Evolutionary conservation across 2,329 filamentous ascomycete species (phyloP).

Genomic region (Dothistroma pini): DNA sequence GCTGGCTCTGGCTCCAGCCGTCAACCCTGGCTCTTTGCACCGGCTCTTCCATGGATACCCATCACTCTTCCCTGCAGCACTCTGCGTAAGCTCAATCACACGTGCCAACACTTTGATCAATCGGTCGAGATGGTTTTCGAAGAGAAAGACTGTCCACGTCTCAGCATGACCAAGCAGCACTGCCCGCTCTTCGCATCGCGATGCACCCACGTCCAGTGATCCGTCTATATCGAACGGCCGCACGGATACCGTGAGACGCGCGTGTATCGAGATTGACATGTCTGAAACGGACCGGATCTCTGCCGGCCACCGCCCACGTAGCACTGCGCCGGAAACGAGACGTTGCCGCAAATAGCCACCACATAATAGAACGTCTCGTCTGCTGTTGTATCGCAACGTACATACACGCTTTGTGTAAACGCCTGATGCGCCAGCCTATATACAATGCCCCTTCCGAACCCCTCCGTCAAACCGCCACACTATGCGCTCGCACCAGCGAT

Average conservation of each 20-base stretch:
- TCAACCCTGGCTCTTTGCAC: neutral
- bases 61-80: neutral
- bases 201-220: neutral
- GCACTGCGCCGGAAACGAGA: neutral
- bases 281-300: neutral
- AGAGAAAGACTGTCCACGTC: neutral
- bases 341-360: neutral
- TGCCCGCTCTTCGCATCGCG: neutral
- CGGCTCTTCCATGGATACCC: neutral
- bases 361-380: neutral
- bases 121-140: no score
- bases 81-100: neutral
- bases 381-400: slow-evolving; percentile 8
- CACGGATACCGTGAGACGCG: neutral
- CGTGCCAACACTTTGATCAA: no score
- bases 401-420: slow-evolving; percentile 11
- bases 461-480: neutral
- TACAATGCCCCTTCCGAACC: slow-evolving; percentile 5
- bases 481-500: slow-evolving; percentile 26
- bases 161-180: neutral
- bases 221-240: neutral
- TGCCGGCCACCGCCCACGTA: neutral
- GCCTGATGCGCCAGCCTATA: slow-evolving; percentile 12
- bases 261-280: neutral
- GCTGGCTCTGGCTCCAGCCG: neutral